These are phyloP conservation scores for Phaseolus coccineus DNA, from an alignment of 331 rosid genomes.

Conservation along the genomic window DNA sequence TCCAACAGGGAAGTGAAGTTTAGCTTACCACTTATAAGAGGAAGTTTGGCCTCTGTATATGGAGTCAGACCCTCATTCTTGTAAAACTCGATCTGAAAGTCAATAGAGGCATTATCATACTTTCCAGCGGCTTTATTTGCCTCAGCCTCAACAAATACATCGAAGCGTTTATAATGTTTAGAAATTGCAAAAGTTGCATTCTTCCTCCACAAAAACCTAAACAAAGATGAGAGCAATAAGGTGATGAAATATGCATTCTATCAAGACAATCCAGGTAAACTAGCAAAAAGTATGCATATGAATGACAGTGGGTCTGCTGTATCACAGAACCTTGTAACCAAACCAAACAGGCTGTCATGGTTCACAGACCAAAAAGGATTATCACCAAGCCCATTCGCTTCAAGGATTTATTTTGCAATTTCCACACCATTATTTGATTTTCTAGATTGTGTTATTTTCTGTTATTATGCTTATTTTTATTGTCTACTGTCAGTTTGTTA, in stretches of 20 bases:
- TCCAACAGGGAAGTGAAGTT: conserved; percentile 44
- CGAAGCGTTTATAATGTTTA: conserved; percentile 91
- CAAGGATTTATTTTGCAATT: too few relatives aligned
- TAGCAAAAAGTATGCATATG: neutral
- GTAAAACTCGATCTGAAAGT: conserved; percentile 82
- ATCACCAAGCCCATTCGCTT: too few relatives aligned
- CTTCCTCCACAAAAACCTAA: conserved; percentile 95
- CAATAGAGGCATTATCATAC: conserved; percentile 84
- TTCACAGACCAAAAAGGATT: too few relatives aligned
- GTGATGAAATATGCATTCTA: conserved; percentile 14
- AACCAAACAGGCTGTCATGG: too few relatives aligned
- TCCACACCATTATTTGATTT: too few relatives aligned
- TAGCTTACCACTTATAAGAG: conserved; percentile 86
- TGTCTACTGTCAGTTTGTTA: too few relatives aligned
- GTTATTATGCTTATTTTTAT: too few relatives aligned
- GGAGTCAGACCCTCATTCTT: conserved; percentile 87
- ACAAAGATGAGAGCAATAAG: conserved; percentile 24
- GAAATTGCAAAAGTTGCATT: conserved; percentile 94
- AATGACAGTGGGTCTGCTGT: too few relatives aligned
- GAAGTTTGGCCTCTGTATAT: conserved; percentile 86
- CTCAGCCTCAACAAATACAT: conserved; percentile 92
- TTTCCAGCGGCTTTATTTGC: conserved; percentile 93
- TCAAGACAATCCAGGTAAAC: conserved; percentile 9
- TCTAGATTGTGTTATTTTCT: too few relatives aligned
- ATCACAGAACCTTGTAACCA: too few relatives aligned